Conservation (phyloP, 768 basidiomycete genomes). For the Lactarius akahatsu region DNA sequence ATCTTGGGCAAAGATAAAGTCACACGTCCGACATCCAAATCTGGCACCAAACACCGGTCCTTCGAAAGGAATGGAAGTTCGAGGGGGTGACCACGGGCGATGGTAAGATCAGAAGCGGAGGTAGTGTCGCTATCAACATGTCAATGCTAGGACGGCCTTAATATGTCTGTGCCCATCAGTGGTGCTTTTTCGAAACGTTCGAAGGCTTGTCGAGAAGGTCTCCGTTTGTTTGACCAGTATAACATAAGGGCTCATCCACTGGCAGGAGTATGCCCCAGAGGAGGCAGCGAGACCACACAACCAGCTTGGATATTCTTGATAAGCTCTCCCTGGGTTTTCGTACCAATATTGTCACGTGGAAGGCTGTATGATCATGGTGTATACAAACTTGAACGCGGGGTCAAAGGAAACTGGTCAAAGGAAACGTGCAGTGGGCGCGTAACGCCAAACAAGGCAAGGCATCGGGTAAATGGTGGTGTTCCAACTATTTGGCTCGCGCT, state of each 20-base stretch:
- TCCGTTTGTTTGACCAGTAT: slow-evolving; percentile 33
- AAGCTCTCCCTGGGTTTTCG: slow-evolving; percentile 62
- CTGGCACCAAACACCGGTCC: neutral
- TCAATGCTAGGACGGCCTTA: too few relatives aligned
- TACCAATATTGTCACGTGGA: too few relatives aligned
- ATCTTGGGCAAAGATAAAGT: slow-evolving; percentile 62
- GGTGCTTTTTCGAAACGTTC: too few relatives aligned
- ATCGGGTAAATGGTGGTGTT: neutral
- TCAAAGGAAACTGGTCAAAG: too few relatives aligned
- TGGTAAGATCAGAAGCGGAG: slow-evolving; percentile 47
- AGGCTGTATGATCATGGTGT: too few relatives aligned
- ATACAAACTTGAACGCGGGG: too few relatives aligned
- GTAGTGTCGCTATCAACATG: slow-evolving; percentile 26
- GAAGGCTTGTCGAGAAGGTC: slow-evolving; percentile 52
- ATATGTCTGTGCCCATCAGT: neutral
- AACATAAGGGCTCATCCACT: too few relatives aligned
- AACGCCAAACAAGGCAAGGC: neutral
- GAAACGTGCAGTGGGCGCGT: neutral
- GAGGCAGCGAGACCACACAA: neutral
- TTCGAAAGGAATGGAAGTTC: neutral
- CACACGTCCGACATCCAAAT: slow-evolving; percentile 41
- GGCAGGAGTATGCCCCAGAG: slow-evolving; percentile 56
- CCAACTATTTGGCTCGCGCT: neutral
- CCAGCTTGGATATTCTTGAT: slow-evolving; percentile 49
- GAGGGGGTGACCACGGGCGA: slow-evolving; percentile 46